phyloP scores from a whole-genome alignment of 225 moss, liverwort and hornwort species.

The Marchantia paleacea region DNA sequence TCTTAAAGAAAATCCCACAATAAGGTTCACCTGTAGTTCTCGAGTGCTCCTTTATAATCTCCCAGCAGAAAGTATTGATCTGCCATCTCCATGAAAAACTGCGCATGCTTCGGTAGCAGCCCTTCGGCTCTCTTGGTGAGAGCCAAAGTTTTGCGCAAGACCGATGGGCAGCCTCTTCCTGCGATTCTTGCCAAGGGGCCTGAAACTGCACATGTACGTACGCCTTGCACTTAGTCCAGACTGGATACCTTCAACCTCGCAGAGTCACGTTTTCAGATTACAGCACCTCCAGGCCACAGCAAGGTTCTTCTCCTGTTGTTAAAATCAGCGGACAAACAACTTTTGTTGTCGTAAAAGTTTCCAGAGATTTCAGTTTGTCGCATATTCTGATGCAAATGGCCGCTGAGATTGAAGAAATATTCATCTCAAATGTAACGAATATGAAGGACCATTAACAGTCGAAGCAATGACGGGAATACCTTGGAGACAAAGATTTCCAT shows the following conservation, averaged over 20 bases:
- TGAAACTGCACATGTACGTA: constrained; percentile 40
- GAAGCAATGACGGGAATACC: constrained; percentile 30
- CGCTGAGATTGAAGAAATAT: not conserved
- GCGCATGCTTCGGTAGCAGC: constrained; percentile 46
- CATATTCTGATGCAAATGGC: not conserved
- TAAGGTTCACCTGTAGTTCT: constrained; percentile 53
- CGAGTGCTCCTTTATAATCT: constrained; percentile 60
- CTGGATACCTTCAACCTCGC: not conserved
- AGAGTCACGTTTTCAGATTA: not conserved
- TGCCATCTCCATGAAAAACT: constrained; percentile 62
- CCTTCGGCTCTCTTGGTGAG: constrained; percentile 55
- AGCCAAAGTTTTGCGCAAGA: constrained; percentile 59
- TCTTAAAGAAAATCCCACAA: too few species aligned
- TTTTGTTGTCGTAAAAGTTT: not conserved
- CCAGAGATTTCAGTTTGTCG: not conserved
- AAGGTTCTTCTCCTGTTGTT: not conserved
- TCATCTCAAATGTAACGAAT: not conserved
- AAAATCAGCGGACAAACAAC: too few species aligned
- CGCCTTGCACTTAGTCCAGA: not conserved
- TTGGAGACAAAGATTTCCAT: constrained; percentile 62
- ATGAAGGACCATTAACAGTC: not conserved
- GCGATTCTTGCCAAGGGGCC: constrained; percentile 59
- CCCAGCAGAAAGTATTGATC: constrained; percentile 63
- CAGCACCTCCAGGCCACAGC: not conserved
- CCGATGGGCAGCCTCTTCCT: constrained; percentile 48